Evolutionary conservation across 257 asterid species (phyloP).

Genomic region (Handroanthus guayacan): DNA sequence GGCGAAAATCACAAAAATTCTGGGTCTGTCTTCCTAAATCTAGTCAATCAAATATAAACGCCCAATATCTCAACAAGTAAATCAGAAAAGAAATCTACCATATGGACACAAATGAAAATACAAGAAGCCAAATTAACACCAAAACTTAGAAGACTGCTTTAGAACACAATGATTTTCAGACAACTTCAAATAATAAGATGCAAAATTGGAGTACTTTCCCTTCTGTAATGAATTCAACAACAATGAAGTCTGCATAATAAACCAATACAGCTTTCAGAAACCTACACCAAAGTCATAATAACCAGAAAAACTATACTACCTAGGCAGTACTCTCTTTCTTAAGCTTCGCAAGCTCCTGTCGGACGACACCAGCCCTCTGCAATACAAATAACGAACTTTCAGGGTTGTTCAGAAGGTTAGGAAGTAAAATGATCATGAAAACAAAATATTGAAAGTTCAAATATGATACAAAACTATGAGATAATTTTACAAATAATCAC

Average conservation of each 20-base stretch:
- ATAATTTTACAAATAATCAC: too few relatives aligned
- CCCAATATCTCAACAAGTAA: neutral
- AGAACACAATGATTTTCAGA: slow-evolving; percentile 8
- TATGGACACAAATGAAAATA: neutral
- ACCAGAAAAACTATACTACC: slow-evolving; percentile 31
- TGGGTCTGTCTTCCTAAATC: too few relatives aligned
- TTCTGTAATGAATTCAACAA: slow-evolving; percentile 23
- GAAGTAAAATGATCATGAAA: neutral
- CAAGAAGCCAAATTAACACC: neutral
- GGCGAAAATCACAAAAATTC: too few relatives aligned
- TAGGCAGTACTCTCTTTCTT: slow-evolving; percentile 59
- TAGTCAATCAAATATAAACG: too few relatives aligned
- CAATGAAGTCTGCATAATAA: slow-evolving; percentile 19
- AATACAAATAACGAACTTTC: neutral
- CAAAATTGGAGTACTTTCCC: slow-evolving; percentile 24
- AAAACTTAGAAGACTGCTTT: neutral
- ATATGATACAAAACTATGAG: neutral
- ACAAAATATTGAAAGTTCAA: too few relatives aligned
- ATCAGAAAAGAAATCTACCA: neutral
- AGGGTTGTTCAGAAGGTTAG: neutral
- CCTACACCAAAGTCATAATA: slow-evolving; percentile 33
- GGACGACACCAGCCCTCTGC: slow-evolving; percentile 75
- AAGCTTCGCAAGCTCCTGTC: slow-evolving; percentile 77
- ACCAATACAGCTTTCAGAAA: slow-evolving; percentile 34
- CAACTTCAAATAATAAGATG: slow-evolving; percentile 18